Conservation (phyloP, 163 green algal genomes). For the Volvox carteri region DNA sequence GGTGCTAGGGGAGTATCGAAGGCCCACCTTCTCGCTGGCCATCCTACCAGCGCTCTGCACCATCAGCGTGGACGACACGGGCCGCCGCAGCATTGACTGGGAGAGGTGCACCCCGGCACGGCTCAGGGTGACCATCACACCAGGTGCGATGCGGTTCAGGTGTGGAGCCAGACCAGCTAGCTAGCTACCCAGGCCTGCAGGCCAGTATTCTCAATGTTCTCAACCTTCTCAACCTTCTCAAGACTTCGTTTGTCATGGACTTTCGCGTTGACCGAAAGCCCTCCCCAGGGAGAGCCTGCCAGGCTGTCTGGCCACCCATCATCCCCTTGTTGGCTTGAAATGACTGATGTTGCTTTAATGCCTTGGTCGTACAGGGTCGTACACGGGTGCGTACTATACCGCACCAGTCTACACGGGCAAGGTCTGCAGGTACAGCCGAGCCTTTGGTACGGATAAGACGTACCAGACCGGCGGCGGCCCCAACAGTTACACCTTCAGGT, state of each 20-base stretch:
- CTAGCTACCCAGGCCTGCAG: too few relatives aligned
- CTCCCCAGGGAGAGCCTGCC: too few relatives aligned
- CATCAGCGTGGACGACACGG: conserved; percentile 22
- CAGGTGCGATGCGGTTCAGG: too few relatives aligned
- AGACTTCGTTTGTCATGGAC: too few relatives aligned
- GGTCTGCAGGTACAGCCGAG: conserved; percentile 14
- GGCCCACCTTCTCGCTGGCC: conserved; percentile 9
- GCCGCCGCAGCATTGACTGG: conserved; percentile 37
- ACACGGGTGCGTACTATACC: conserved; percentile 29
- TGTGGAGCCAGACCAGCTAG: too few relatives aligned
- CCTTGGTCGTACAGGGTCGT: conserved; percentile 1
- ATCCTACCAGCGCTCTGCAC: conserved; percentile 27
- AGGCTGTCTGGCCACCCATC: too few relatives aligned
- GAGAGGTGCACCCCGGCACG: neutral
- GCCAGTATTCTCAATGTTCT: too few relatives aligned
- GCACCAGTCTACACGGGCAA: neutral
- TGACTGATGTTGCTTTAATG: too few relatives aligned
- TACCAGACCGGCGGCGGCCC: conserved; percentile 2
- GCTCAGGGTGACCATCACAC: conserved; percentile 28
- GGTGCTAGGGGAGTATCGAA: conserved; percentile 5
- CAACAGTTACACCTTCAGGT: conserved; percentile 39
- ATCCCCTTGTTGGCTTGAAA: too few relatives aligned
- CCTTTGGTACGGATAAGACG: conserved; percentile 25
- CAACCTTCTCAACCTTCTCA: too few relatives aligned
- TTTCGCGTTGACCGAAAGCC: too few relatives aligned